Evolutionary conservation across 2,329 filamentous ascomycete genomes (phyloP).

Genomic region (Ascochyta pisi): DNA sequence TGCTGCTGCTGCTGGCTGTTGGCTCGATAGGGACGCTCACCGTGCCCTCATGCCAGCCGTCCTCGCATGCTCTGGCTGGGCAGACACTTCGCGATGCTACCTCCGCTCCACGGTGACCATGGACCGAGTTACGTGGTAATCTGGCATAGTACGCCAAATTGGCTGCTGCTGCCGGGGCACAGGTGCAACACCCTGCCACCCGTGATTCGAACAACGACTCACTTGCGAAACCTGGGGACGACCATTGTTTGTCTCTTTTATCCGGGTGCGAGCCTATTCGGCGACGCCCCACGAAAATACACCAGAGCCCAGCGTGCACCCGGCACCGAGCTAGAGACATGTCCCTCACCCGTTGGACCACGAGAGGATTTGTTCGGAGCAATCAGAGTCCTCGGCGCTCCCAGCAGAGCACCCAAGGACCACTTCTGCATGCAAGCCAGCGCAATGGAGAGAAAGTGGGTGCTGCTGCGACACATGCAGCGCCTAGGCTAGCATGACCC

Average conservation of each 20-base stretch:
- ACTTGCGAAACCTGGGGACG: conserved; percentile 40
- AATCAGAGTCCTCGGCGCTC: conserved; percentile 21
- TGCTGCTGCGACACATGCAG: conserved; percentile 33
- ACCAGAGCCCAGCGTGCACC: conserved; percentile 21
- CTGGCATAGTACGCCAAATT: conserved; percentile 45
- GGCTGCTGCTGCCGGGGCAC: conserved; percentile 25
- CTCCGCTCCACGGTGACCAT: conserved; percentile 28
- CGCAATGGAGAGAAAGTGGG: conserved; percentile 26
- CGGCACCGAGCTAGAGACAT: conserved; percentile 18
- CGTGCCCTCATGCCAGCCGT: conserved; percentile 24
- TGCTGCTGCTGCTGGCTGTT: background rate
- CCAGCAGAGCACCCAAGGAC: conserved; percentile 6
- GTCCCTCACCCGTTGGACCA: conserved; percentile 27
- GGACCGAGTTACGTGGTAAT: conserved; percentile 42
- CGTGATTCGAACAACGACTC: conserved; percentile 26
- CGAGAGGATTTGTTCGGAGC: conserved; percentile 23
- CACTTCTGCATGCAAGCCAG: conserved; percentile 33
- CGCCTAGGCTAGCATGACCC: conserved; percentile 29
- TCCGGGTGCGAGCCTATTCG: conserved; percentile 42
- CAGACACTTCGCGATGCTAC: conserved; percentile 30
- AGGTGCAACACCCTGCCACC: conserved; percentile 37
- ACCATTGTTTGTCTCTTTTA: conserved; percentile 44
- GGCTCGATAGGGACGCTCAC: conserved; percentile 25
- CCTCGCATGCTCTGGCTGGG: conserved; percentile 27
- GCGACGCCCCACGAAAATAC: conserved; percentile 40